These are phyloP conservation scores for Nothomitra cinnamomea DNA, from an alignment of 2,329 filamentous ascomycete genomes.

Conservation along the genomic window DNA sequence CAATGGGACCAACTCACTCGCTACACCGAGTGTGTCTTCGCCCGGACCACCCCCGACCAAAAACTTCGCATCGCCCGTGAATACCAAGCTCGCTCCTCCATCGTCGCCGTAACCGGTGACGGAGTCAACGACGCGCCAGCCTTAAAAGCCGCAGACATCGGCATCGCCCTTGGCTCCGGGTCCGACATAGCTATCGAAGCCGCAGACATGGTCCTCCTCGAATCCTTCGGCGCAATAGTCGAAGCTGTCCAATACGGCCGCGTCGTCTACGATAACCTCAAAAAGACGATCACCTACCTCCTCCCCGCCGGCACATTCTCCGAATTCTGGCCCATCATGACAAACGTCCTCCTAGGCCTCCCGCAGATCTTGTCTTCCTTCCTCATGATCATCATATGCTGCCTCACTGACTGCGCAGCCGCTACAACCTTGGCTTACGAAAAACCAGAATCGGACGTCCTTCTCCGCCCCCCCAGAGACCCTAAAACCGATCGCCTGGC, in stretches of 20 bases:
- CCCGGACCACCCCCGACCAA: slow-evolving; percentile 60
- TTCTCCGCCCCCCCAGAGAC: slow-evolving; percentile 50
- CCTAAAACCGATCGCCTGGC: slow-evolving; percentile 55
- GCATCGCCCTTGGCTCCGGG: slow-evolving; percentile 40
- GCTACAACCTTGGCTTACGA: slow-evolving; percentile 63
- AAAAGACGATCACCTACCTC: slow-evolving; percentile 61
- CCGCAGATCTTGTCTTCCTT: slow-evolving; percentile 59
- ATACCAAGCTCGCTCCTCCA: slow-evolving; percentile 43
- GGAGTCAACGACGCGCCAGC: slow-evolving; percentile 35
- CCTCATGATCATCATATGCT: slow-evolving; percentile 54
- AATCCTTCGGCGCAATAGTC: slow-evolving; percentile 55
- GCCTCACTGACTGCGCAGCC: slow-evolving; percentile 61
- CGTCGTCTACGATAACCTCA: slow-evolving; percentile 64
- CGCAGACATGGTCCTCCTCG: slow-evolving; percentile 44
- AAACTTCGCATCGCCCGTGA: slow-evolving; percentile 63
- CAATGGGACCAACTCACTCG: slow-evolving; percentile 50
- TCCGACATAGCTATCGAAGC: slow-evolving; percentile 46
- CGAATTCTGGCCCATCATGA: slow-evolving; percentile 62
- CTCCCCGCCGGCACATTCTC: slow-evolving; percentile 55
- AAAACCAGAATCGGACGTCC: slow-evolving; percentile 56
- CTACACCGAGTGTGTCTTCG: slow-evolving; percentile 61
- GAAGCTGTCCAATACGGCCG: slow-evolving; percentile 56
- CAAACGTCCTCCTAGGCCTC: slow-evolving; percentile 53
- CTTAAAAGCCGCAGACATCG: slow-evolving; percentile 40
- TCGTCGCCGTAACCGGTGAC: slow-evolving; percentile 35